These are phyloP conservation scores for Boletellus dicymbophilus DNA, from an alignment of 1,284 basidiomycete genomes.

Conservation along the genomic window DNA sequence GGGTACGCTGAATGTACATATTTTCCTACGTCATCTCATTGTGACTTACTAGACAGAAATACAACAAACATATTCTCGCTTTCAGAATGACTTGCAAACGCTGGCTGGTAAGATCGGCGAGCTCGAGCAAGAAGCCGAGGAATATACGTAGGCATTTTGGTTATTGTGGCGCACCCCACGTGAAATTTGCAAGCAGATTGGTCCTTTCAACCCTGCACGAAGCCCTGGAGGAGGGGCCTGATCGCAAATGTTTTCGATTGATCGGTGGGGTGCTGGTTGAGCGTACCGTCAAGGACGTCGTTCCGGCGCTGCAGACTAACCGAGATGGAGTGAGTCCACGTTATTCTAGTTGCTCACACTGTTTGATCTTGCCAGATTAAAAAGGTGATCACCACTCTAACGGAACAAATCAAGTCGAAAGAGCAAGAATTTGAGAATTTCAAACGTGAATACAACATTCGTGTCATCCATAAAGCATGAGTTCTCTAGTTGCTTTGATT, in stretches of 20 bases:
- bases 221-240: slow-evolving; percentile 75
- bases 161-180: slow-evolving; percentile 2
- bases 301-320: slow-evolving; percentile 87
- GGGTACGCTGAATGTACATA: slow-evolving; percentile 48
- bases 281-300: slow-evolving; percentile 93
- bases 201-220: slow-evolving; percentile 89
- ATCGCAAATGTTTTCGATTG: slow-evolving; percentile 94
- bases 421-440: slow-evolving; percentile 85
- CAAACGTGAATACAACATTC: slow-evolving; percentile 82
- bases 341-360: background rate
- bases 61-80: slow-evolving; percentile 72
- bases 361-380: slow-evolving; percentile 58
- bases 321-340: slow-evolving; percentile 68
- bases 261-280: slow-evolving; percentile 97
- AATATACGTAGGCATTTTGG: slow-evolving; percentile 65
- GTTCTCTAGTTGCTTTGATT: slow-evolving; percentile 1
- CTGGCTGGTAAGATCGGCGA: slow-evolving; percentile 92
- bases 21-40: slow-evolving; percentile 26
- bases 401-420: slow-evolving; percentile 86
- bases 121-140: slow-evolving; percentile 90
- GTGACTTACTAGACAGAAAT: slow-evolving; percentile 66
- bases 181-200: slow-evolving; percentile 53
- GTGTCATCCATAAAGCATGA: slow-evolving; percentile 48
- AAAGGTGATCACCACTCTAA: slow-evolving; percentile 73
- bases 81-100: slow-evolving; percentile 83